Percentiles rank a stretch among this genome's conserved stretches.
Conservation (phyloP, 352 stramenopile genomes). For the Albugo candida region DNA sequence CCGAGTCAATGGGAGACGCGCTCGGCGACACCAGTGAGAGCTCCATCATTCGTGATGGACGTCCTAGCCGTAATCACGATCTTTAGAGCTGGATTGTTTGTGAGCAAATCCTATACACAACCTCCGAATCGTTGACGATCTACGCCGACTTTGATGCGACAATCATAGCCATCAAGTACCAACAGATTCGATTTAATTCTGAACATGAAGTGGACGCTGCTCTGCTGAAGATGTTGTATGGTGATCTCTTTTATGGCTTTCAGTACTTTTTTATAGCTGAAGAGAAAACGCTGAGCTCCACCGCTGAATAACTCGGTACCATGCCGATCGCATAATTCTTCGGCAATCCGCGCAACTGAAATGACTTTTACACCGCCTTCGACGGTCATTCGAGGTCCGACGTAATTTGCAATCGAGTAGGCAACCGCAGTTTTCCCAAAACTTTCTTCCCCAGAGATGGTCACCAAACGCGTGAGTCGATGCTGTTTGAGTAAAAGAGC, state of each 20-base stretch:
- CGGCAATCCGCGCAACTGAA: slow-evolving; percentile 29
- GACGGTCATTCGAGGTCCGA: slow-evolving; percentile 49
- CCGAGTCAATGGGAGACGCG: slow-evolving; percentile 37
- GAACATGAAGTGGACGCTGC: slow-evolving; percentile 33
- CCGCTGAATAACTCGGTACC: not conserved
- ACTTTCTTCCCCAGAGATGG: slow-evolving; percentile 47
- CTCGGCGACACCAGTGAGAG: slow-evolving; percentile 43
- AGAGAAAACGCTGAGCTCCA: not conserved
- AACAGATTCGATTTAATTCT: slow-evolving; percentile 37
- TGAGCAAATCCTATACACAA: slow-evolving; percentile 47
- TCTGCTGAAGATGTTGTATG: slow-evolving; percentile 22
- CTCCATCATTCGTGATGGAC: slow-evolving; percentile 39
- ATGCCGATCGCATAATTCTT: slow-evolving; percentile 32
- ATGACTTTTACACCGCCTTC: slow-evolving; percentile 54
- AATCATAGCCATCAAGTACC: slow-evolving; percentile 54
- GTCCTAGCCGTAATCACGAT: slow-evolving; percentile 40
- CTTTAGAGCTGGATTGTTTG: slow-evolving; percentile 46
- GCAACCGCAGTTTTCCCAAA: slow-evolving; percentile 60
- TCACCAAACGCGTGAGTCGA: slow-evolving; percentile 52
- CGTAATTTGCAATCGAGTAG: slow-evolving; percentile 54
- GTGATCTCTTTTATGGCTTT: slow-evolving; percentile 27
- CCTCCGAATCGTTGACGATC: slow-evolving; percentile 35
- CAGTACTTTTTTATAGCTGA: slow-evolving; percentile 14
- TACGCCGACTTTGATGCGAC: slow-evolving; percentile 23
- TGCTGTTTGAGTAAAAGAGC: slow-evolving; percentile 57